A percentile compares a stretch with the other conserved stretches of the same genome.
These are phyloP conservation scores for Ogataea trehaloabstinens DNA, from an alignment of 805 yeast species.

Conservation along the genomic window DNA sequence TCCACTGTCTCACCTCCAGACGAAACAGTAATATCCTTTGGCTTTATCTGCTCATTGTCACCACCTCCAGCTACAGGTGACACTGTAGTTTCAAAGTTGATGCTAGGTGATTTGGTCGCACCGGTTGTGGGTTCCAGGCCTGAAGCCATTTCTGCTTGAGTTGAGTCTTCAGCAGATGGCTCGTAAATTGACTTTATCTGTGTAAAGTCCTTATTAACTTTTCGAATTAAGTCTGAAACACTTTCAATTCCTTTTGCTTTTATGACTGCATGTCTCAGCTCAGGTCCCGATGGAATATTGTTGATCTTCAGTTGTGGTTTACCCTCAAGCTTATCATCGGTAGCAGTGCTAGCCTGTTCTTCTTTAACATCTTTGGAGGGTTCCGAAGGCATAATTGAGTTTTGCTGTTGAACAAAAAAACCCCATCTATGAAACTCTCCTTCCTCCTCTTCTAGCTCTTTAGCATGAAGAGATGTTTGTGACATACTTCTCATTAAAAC, in stretches of 20 bases:
- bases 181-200: conserved; percentile 28
- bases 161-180: conserved; percentile 4
- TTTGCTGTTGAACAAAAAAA: conserved; percentile 67
- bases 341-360: not conserved
- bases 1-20: not conserved
- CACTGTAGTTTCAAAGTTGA: not conserved
- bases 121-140: not conserved
- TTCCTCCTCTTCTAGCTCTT: conserved; percentile 83
- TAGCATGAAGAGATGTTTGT: conserved; percentile 65
- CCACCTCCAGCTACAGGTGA: not conserved
- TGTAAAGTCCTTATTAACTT: conserved; percentile 51
- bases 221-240: conserved; percentile 63
- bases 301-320: conserved; percentile 28
- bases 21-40: not conserved
- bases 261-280: conserved; percentile 59
- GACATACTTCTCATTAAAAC: conserved; percentile 63
- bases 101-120: not conserved
- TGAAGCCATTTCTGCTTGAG: not conserved
- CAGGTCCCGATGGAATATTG: conserved; percentile 51
- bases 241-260: conserved; percentile 74
- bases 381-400: conserved; percentile 29
- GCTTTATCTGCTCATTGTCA: not conserved
- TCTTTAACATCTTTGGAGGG: conserved; percentile 8
- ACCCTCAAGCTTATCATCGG: conserved; percentile 3
- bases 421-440: conserved; percentile 92